These are phyloP conservation scores for Xylaria sp. DNA, from an alignment of 495 filamentous ascomycete genomes.

Conservation along the genomic window DNA sequence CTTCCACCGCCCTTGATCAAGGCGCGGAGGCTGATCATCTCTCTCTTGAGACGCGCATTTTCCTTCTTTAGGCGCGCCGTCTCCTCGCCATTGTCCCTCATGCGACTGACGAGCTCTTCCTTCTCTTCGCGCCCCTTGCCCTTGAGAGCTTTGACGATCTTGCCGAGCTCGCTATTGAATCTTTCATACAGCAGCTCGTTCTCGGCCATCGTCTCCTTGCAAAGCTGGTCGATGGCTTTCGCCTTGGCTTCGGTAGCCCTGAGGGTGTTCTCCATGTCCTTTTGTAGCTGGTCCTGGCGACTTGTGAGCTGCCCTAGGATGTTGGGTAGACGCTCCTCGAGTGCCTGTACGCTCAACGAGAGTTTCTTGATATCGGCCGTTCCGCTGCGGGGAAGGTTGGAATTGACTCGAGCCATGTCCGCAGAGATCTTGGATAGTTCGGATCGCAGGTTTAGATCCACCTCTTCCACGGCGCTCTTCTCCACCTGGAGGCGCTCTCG, in stretches of 20 bases:
- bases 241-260: conserved; percentile 77
- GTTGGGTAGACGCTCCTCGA: conserved; percentile 70
- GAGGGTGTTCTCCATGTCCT: conserved; percentile 72
- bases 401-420: conserved; percentile 73
- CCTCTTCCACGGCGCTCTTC: conserved; percentile 72
- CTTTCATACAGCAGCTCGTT: conserved; percentile 93
- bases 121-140: conserved; percentile 73
- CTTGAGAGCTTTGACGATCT: conserved; percentile 76
- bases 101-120: conserved; percentile 70
- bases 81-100: conserved; percentile 74
- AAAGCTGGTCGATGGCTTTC: conserved; percentile 84
- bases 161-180: conserved; percentile 88
- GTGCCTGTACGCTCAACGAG: conserved; percentile 60
- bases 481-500: conserved; percentile 87
- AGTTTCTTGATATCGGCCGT: conserved; percentile 57
- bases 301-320: conserved; percentile 66
- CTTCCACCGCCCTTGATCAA: conserved; percentile 48
- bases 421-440: conserved; percentile 84
- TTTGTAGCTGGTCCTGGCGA: conserved; percentile 66
- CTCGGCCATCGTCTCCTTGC: conserved; percentile 87
- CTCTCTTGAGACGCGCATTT: conserved; percentile 65
- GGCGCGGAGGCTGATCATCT: conserved; percentile 57
- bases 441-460: conserved; percentile 70
- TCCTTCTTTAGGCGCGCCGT: conserved; percentile 77
- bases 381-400: conserved; percentile 47